These are phyloP conservation scores for Fusarium ramigenum DNA, from an alignment of 2,329 filamentous ascomycete species.

Conservation along the genomic window DNA sequence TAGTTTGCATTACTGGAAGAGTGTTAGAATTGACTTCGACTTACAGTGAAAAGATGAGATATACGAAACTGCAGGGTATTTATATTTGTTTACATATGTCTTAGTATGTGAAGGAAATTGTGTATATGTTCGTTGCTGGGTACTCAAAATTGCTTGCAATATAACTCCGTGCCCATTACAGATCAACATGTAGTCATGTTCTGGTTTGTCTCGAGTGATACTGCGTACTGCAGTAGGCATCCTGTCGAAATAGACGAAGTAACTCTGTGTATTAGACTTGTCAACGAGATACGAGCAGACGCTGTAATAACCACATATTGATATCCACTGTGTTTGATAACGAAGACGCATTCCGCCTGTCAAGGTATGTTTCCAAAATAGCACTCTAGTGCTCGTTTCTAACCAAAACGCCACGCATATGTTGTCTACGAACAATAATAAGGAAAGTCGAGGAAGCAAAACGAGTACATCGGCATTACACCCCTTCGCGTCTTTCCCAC, in stretches of 20 bases:
- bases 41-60: background rate
- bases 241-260: background rate
- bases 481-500: background rate
- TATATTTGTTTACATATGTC: background rate
- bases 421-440: slow-evolving; percentile 1
- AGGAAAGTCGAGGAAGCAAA: slow-evolving; percentile 1
- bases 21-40: background rate
- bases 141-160: background rate
- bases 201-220: background rate
- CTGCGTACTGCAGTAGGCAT: background rate
- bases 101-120: background rate
- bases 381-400: background rate
- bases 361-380: slow-evolving; percentile 30
- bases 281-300: background rate
- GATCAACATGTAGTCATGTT: background rate
- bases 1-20: background rate
- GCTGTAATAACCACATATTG: background rate
- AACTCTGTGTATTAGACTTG: background rate
- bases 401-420: slow-evolving; percentile 28
- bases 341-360: slow-evolving; percentile 10
- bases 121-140: background rate
- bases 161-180: background rate
- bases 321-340: background rate
- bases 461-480: background rate
- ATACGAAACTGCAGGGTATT: background rate